phyloP scores from a whole-genome alignment of 108 stramenopile genomes.

The Cyclotella baltica region DNA sequence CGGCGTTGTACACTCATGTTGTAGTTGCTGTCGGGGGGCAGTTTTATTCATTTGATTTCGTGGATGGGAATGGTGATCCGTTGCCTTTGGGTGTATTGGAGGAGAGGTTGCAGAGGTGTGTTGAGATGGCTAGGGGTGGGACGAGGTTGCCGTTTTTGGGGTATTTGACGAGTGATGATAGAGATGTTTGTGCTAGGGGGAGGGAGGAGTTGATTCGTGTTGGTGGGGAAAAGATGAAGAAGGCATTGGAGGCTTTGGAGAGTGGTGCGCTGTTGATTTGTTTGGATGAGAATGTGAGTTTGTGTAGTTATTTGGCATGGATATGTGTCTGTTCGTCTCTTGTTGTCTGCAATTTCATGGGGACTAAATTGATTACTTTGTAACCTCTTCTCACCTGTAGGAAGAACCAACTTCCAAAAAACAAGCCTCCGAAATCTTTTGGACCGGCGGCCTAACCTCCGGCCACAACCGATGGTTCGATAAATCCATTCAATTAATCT shows the following conservation, averaged over 20 bases:
- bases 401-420: constrained; percentile 62
- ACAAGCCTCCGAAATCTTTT: constrained; percentile 63
- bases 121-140: constrained; percentile 50
- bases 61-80: constrained; percentile 57
- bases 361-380: background rate
- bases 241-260: constrained; percentile 75
- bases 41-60: constrained; percentile 75
- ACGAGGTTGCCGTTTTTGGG: constrained; percentile 56
- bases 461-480: constrained; percentile 90
- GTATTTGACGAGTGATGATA: constrained; percentile 74
- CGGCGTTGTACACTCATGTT: constrained; percentile 70
- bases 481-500: constrained; percentile 87
- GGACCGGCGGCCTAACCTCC: constrained; percentile 57
- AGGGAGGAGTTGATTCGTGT: constrained; percentile 67
- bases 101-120: constrained; percentile 52
- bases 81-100: constrained; percentile 64
- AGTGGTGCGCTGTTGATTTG: constrained; percentile 84
- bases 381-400: background rate
- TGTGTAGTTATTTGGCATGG: background rate
- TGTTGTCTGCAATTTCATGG: no score
- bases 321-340: background rate
- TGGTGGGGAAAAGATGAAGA: constrained; percentile 65
- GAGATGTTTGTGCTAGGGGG: constrained; percentile 81
- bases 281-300: constrained; percentile 66
- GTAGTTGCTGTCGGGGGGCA: constrained; percentile 76